Conservation (phyloP, 345 rosid species). For the Excoecaria cochinchinensis region DNA sequence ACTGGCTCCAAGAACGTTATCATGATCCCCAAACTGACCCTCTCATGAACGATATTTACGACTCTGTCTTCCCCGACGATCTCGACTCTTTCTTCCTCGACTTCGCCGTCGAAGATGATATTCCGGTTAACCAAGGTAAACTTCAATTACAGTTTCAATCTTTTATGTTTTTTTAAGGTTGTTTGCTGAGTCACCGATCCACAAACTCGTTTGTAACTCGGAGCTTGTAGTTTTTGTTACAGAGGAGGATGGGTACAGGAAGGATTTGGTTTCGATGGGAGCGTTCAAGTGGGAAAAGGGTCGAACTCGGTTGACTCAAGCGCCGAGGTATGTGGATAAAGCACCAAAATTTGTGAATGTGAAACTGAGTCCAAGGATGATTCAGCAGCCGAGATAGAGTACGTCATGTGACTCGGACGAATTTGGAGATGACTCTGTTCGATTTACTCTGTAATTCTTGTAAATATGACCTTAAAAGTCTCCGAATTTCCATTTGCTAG, state of each 20-base stretch:
- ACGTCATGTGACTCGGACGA: background rate
- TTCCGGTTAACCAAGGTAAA: background rate
- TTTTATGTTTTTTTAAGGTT: background rate
- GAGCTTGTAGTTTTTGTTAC: background rate
- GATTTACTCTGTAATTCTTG: slow-evolving; percentile 3
- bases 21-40: slow-evolving; percentile 41
- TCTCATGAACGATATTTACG: slow-evolving; percentile 21
- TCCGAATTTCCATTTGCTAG: background rate
- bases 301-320: slow-evolving; percentile 19
- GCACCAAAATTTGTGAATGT: slow-evolving; percentile 50
- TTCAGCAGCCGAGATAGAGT: slow-evolving; percentile 61
- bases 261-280: slow-evolving; percentile 41
- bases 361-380: slow-evolving; percentile 58
- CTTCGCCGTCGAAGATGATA: background rate
- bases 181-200: background rate
- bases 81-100: slow-evolving; percentile 32
- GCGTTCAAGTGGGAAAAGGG: slow-evolving; percentile 40
- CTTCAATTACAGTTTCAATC: background rate
- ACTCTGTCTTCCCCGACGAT: slow-evolving; percentile 23
- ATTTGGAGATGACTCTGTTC: background rate
- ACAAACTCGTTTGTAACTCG: slow-evolving; percentile 10
- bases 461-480: slow-evolving; percentile 5
- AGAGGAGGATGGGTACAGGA: slow-evolving; percentile 17
- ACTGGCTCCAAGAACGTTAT: slow-evolving; percentile 66
- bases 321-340: slow-evolving; percentile 43